A percentile compares a stretch with the other conserved stretches of the same genome.
Conservation (phyloP, 139 green algal species). For the Chlamydomonas sphaeroides region DNA sequence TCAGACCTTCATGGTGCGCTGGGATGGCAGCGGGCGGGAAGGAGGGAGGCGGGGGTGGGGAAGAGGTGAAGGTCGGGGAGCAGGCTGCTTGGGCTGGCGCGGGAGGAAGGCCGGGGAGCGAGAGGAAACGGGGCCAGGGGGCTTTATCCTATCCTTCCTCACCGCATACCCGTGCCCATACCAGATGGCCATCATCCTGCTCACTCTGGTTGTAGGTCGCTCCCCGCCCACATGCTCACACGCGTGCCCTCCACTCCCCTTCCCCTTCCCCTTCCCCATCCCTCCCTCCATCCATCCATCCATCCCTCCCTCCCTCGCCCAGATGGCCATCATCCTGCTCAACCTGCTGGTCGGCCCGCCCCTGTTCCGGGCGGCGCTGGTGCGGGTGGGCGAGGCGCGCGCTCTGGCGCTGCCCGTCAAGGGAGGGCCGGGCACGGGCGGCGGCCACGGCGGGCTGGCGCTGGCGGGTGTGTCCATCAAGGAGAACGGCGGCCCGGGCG, state of each 20-base stretch:
- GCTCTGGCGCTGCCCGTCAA: conserved; percentile 26
- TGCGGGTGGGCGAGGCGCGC: conserved; percentile 61
- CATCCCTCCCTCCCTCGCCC: not conserved
- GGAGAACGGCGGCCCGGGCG: not conserved
- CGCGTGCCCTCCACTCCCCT: too few species aligned
- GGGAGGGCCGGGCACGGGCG: not conserved
- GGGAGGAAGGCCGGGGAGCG: too few species aligned
- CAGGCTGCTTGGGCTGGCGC: too few species aligned
- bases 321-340: conserved; percentile 82
- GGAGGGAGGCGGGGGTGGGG: too few species aligned
- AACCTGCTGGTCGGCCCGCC: conserved; percentile 86
- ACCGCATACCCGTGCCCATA: too few species aligned
- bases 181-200: too few species aligned
- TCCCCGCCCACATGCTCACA: not conserved
- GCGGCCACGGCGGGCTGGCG: too few species aligned
- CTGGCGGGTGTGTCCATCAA: not conserved
- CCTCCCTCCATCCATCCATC: not conserved
- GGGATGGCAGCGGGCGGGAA: not conserved
- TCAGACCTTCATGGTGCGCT: conserved; percentile 73
- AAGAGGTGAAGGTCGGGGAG: not conserved
- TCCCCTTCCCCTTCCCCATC: not conserved
- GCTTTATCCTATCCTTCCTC: too few species aligned
- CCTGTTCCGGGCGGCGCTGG: conserved; percentile 75
- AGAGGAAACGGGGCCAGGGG: too few species aligned
- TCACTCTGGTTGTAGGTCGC: too few species aligned